Evolutionary conservation across 2,329 filamentous ascomycete genomes (phyloP), one percentile per base, ranked within the genome.

Genomic region (Ambrosiella beaveri): DNA sequence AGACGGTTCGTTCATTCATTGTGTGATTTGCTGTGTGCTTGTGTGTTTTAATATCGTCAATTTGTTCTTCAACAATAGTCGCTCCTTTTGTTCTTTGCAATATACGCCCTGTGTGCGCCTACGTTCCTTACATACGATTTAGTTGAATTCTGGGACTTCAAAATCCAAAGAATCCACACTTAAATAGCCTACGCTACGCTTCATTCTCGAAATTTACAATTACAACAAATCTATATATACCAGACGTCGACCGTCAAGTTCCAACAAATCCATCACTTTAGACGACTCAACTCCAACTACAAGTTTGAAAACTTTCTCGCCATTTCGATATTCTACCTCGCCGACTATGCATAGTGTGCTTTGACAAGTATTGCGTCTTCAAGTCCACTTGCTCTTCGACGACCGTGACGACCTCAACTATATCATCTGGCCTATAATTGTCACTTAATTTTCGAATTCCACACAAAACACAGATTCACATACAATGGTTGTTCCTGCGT

Each of bases 1-100:
- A 70, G 77, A 77, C 75, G 70, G 71, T 74, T 71, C 79, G 74
- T 71, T 80, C 76, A 65, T 78, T 79, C 73, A 66, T 64, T 68
- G 11, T n/a, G 44, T 47, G 44, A 70, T 63, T 59, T 57, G 60
- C 57, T 64, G 67, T 65, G 57, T 62, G 61, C 63, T 61, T 63
- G 61, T 62, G 59, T 62, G 57, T 60, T 53, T 54, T 36, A 45
- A 37, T 36, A 47, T 11, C n/a, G n/a, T 35, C 38, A n/a, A 17
- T 19, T 17, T 11, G 44, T 47, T 47, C 44, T 56, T 35, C 12
- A 56, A 45, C 19, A 47, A 56, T 44, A 37, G 12, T 37, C 45
- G 27, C 45, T 56, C 40, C 17, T 57, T 50, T 15, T 11, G 12
- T 19, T 41, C 50, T 37, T 38, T 37, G n/a, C 38, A 27, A 27